A percentile compares a stretch with the other conserved stretches of the same genome.
phyloP scores from a whole-genome alignment of 1,139 yeast genomes.

The Geotrichum candidum region DNA sequence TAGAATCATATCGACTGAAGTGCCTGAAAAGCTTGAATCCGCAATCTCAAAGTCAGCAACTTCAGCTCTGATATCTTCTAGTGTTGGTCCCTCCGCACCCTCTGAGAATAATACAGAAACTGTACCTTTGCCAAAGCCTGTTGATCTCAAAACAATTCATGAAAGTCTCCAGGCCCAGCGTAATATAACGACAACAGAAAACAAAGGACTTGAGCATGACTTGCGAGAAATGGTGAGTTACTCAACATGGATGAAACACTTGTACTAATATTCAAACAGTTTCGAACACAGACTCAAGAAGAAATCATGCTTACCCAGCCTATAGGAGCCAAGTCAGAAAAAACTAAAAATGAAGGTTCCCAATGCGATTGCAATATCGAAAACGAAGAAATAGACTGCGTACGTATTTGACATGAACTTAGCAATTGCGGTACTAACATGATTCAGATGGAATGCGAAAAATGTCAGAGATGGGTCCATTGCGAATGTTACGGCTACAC shows the following conservation, averaged over 20 bases:
- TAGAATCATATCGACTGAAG: not conserved
- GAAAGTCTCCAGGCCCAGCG: not conserved
- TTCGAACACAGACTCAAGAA: constrained; percentile 12
- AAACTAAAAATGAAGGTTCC: not conserved
- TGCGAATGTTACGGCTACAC: constrained; percentile 14
- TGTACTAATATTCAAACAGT: constrained; percentile 1
- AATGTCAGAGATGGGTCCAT: constrained; percentile 13
- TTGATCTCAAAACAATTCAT: not conserved
- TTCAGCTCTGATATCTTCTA: not conserved
- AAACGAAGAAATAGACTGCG: not conserved
- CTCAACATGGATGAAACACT: not conserved
- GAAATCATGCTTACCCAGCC: constrained; percentile 11
- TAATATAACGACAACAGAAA: not conserved
- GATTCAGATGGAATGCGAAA: constrained; percentile 12
- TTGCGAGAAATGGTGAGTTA: constrained; percentile 10
- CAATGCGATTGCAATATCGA: constrained; percentile 7
- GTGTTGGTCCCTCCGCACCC: not conserved
- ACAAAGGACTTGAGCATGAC: constrained; percentile 2
- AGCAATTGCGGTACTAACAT: not conserved
- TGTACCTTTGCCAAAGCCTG: not conserved
- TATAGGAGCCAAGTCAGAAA: not conserved
- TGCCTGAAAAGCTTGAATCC: not conserved
- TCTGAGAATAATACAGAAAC: not conserved
- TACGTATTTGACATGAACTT: not conserved
- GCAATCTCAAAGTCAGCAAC: not conserved